Conservation (phyloP, 2,329 filamentous ascomycete species). For the Domatiomyces catenatus region DNA sequence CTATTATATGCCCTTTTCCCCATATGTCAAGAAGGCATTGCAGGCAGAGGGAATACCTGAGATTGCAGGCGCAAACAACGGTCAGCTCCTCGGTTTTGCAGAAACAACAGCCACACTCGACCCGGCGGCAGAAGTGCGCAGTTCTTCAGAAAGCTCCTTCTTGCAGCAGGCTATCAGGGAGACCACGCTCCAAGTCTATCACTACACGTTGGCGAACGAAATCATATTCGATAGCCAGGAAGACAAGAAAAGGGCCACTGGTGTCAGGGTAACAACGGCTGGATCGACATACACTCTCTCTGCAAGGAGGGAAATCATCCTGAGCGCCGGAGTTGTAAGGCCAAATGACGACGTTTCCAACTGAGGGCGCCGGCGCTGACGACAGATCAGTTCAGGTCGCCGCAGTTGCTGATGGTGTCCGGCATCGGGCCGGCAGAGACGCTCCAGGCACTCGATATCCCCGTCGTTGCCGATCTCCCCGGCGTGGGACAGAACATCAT, state of each 20-base stretch:
- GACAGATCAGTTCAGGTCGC: slow-evolving; percentile 31
- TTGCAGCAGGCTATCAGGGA: neutral
- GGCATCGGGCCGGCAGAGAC: slow-evolving; percentile 39
- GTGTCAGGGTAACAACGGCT: slow-evolving; percentile 19
- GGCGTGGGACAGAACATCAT: slow-evolving; percentile 36
- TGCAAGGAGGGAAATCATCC: slow-evolving; percentile 31
- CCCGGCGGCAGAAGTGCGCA: neutral
- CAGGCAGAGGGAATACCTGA: neutral
- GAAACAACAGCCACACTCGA: neutral
- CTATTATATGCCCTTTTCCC: neutral
- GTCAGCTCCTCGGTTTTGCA: neutral
- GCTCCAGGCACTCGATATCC: slow-evolving; percentile 28
- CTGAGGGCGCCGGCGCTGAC: neutral
- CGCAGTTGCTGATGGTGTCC: slow-evolving; percentile 43
- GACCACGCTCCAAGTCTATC: slow-evolving; percentile 13
- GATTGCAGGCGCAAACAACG: neutral
- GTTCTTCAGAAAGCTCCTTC: neutral
- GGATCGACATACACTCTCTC: slow-evolving; percentile 13
- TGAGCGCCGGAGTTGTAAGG: slow-evolving; percentile 32
- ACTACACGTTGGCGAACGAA: slow-evolving; percentile 14
- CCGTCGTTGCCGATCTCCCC: slow-evolving; percentile 28
- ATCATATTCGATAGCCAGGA: slow-evolving; percentile 11
- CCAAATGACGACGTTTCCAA: neutral
- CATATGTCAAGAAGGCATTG: neutral
- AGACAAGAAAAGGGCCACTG: slow-evolving; percentile 14